Evolutionary conservation across 306 rosid genomes (phyloP), one percentile per base, ranked within the genome.

Genomic region (Vigna trinervia): DNA sequence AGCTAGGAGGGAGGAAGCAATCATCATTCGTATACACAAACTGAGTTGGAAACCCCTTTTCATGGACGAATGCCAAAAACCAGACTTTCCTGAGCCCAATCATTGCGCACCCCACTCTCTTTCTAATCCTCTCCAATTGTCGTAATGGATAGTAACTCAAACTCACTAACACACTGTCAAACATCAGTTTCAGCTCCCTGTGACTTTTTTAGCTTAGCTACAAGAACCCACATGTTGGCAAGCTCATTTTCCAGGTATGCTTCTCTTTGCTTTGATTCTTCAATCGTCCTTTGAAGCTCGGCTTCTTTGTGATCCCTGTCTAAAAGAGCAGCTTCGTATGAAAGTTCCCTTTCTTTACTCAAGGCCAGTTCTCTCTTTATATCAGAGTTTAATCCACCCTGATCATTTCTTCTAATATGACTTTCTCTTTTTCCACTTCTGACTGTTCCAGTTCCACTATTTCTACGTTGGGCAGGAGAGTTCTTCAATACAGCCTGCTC

Each of bases 211-310:
- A 96, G 71, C 85, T 89, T 96, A 13, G 99, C 96, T 77, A 96
- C 99, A 47, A 92, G 94, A 84, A 96, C 90, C 99, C 99, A 96
- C 99, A 96, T 96, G 87, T 91, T 92, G 73, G 98, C 98, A 10
- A 96, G 97, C 79, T 96, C 99, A 75, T 96, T 92, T 88, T 96
- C 99, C 71, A 96, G 78, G 70, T 89, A 92, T 19, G 96, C 94
- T 83, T 96, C 99, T 74, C 94, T 88, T 75, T 96, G 97, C 86
- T 91, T 96, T 51, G 97, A 91, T 83, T 96, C 99, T 87, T 92
- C 99, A 2, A 92, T 71, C 87, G 70, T 96, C 52, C 80, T 79
- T 28, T 88, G 97, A 78, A 92, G 96, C 78, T 88, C 98, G n/a
- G 82, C 90, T 85, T 92, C 99, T 79, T 80, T 86, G 47, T 87